phyloP scores from a whole-genome alignment of 495 filamentous ascomycete genomes.

The Pyrenula massariospora region DNA sequence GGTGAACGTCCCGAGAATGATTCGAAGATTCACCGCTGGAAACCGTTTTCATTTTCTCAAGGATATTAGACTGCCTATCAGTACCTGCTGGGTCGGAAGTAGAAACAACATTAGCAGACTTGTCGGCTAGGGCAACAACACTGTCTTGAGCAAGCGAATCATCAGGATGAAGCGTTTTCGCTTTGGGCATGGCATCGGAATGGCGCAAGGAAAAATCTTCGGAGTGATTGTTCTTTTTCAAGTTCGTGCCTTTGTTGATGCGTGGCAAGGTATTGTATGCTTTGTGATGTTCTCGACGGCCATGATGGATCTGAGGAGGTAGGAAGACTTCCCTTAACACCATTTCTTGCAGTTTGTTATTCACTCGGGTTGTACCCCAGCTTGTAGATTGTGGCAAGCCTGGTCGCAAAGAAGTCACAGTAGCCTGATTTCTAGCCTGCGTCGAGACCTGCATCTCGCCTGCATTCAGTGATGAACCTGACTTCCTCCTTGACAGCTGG shows the following conservation, averaged over 20 bases:
- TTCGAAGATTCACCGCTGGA: constrained; percentile 18
- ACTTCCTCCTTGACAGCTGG: not conserved
- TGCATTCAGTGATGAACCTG: not conserved
- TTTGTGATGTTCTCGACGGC: constrained; percentile 47
- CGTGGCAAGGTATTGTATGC: constrained; percentile 47
- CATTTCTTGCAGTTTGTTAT: constrained; percentile 76
- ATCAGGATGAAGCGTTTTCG: not conserved
- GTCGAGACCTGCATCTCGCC: not conserved
- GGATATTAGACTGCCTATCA: constrained; percentile 20
- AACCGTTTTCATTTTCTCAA: constrained; percentile 21
- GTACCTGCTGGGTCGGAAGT: not conserved
- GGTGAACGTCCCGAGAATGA: constrained; percentile 16
- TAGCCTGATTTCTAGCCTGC: not conserved
- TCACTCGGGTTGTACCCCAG: constrained; percentile 95
- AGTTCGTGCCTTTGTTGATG: constrained; percentile 5
- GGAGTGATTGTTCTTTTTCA: constrained; percentile 3
- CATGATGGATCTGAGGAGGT: constrained; percentile 64
- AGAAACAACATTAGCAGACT: not conserved
- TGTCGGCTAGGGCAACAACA: not conserved
- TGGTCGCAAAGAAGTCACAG: constrained; percentile 10
- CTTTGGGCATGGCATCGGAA: not conserved
- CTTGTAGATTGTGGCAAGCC: constrained; percentile 25
- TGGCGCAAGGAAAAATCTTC: not conserved
- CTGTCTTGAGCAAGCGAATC: not conserved
- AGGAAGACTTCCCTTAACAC: constrained; percentile 91